Percentiles rank a stretch among this genome's conserved stretches.
Evolutionary conservation across 352 stramenopile species (phyloP).

Genomic region (Globisporangium camurandrum): DNA sequence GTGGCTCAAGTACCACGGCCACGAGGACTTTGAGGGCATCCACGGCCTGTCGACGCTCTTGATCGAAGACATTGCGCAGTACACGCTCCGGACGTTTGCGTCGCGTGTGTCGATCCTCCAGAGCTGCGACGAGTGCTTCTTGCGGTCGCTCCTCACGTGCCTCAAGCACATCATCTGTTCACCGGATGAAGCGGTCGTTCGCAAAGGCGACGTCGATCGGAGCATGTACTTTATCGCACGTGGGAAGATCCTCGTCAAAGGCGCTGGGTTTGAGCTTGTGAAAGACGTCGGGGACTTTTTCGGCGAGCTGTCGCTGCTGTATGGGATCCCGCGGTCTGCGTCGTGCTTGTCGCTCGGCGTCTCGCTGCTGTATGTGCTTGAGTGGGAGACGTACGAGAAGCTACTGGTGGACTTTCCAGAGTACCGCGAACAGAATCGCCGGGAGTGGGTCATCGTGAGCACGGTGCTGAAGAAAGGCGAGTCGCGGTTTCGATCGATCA

Average conservation of each 20-base stretch:
- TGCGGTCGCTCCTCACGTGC: constrained; percentile 48
- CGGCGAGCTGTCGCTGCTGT: constrained; percentile 42
- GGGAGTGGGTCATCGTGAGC: constrained; percentile 70
- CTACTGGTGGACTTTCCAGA: constrained; percentile 64
- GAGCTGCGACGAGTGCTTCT: constrained; percentile 59
- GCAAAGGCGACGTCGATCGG: constrained; percentile 59
- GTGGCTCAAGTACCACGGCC: constrained; percentile 54
- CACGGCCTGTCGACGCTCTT: constrained; percentile 49
- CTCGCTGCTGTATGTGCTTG: constrained; percentile 72
- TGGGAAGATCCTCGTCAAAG: constrained; percentile 54
- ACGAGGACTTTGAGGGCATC: constrained; percentile 54
- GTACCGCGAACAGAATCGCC: constrained; percentile 63
- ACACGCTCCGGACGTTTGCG: constrained; percentile 51
- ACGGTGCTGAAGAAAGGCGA: constrained; percentile 47
- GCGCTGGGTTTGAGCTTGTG: constrained; percentile 54
- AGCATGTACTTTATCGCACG: constrained; percentile 73
- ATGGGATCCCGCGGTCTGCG: constrained; percentile 67
- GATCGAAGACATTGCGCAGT: constrained; percentile 61
- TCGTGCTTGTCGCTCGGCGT: constrained; percentile 59
- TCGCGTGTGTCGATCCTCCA: constrained; percentile 55
- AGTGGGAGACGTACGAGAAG: constrained; percentile 66
- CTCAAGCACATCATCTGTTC: constrained; percentile 68
- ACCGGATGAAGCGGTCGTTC: constrained; percentile 41
- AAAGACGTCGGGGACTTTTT: constrained; percentile 61
- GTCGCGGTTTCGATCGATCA: constrained; percentile 63